These are phyloP conservation scores for Apostasia shenzhenica DNA, from an alignment of 106 monocot genomes.

Conservation along the genomic window DNA sequence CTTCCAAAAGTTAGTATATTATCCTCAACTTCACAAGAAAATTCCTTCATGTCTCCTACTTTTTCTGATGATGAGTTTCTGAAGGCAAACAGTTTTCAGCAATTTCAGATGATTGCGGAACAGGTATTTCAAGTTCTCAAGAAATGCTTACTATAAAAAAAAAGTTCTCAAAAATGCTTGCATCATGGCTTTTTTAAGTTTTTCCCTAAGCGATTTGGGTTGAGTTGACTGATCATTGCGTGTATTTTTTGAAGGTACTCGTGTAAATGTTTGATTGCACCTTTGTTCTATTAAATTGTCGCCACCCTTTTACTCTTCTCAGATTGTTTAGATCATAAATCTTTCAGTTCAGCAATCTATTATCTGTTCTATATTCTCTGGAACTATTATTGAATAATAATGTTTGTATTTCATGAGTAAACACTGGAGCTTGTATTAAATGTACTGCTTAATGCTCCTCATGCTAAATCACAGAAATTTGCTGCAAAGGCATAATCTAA, in stretches of 20 bases:
- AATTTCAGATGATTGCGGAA: conserved; percentile 48
- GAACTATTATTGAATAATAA: background rate
- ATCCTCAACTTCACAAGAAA: conserved; percentile 16
- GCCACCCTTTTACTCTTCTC: background rate
- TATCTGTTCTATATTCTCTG: background rate
- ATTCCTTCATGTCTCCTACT: conserved; percentile 17
- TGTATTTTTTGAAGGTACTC: background rate
- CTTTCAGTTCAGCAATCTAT: background rate
- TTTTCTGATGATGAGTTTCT: conserved; percentile 20
- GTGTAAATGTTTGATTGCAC: background rate
- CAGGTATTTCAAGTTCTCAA: conserved; percentile 30
- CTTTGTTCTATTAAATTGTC: background rate
- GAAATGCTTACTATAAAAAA: no score
- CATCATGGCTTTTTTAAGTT: background rate
- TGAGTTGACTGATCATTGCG: background rate
- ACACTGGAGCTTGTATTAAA: background rate
- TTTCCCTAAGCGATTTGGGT: background rate
- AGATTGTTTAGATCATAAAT: background rate
- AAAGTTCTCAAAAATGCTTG: no score
- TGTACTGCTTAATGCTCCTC: no score
- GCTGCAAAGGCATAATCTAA: no score
- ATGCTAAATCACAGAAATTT: no score
- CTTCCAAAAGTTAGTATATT: conserved; percentile 7
- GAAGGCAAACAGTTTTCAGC: conserved; percentile 36
- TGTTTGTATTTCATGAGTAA: background rate